Conservation (phyloP, 345 rosid species). For the Hypericum androsaemum region DNA sequence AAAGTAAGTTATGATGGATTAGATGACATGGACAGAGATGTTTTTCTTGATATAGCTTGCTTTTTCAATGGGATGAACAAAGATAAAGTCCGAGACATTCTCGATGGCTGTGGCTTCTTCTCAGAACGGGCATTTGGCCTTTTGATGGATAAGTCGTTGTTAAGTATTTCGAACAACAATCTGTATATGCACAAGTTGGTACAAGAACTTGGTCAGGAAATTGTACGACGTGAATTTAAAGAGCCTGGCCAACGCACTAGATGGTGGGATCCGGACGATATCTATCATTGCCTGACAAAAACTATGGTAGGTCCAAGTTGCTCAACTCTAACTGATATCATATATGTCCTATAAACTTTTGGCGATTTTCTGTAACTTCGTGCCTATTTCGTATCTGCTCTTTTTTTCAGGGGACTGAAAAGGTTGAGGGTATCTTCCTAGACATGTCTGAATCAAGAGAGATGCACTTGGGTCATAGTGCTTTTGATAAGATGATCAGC, state of each 20-base stretch:
- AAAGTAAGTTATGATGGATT: constrained; percentile 1
- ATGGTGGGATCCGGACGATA: constrained; percentile 2
- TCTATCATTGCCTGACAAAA: background rate
- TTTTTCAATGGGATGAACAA: background rate
- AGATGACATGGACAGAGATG: background rate
- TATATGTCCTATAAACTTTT: background rate
- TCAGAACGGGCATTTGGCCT: background rate
- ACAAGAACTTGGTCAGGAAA: background rate
- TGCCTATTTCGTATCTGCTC: background rate
- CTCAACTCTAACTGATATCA: background rate
- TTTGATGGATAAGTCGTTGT: background rate
- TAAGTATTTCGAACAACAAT: background rate
- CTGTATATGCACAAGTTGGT: constrained; percentile 1
- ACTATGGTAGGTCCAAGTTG: background rate
- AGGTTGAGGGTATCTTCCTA: constrained; percentile 5
- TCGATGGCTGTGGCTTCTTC: constrained; percentile 1
- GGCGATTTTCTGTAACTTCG: background rate
- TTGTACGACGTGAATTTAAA: background rate
- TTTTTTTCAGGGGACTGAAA: background rate
- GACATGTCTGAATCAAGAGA: constrained; percentile 3
- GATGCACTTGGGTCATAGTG: constrained; percentile 1
- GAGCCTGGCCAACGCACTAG: constrained; percentile 3
- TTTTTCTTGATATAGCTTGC: constrained; percentile 5
- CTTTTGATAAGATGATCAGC: constrained; percentile 10
- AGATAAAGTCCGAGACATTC: background rate